Percentiles rank a stretch among this genome's conserved stretches.
These are phyloP conservation scores for Lasiodiplodia gonubiensis DNA, from an alignment of 2,329 filamentous ascomycete species.

Conservation along the genomic window DNA sequence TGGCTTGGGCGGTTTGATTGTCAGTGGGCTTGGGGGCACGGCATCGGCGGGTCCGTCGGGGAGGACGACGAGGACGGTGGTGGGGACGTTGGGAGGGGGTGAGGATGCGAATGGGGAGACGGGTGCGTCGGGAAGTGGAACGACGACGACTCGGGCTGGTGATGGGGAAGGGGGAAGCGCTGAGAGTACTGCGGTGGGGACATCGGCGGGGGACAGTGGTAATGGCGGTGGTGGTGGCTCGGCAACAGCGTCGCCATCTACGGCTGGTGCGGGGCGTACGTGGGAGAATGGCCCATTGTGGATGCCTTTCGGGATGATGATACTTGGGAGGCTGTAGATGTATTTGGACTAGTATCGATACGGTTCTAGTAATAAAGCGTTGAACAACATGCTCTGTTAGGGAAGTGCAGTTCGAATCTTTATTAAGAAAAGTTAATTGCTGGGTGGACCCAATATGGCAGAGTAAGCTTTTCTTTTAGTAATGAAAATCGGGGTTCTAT, in stretches of 20 bases:
- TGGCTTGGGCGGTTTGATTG: too few relatives aligned
- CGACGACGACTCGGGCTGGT: not conserved
- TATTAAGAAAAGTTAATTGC: too few relatives aligned
- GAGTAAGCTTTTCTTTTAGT: too few relatives aligned
- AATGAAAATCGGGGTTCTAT: too few relatives aligned
- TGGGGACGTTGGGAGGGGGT: not conserved
- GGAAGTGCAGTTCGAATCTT: too few relatives aligned
- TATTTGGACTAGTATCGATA: too few relatives aligned
- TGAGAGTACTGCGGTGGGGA: not conserved
- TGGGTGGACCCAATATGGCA: too few relatives aligned
- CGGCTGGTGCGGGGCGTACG: not conserved
- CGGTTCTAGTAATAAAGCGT: too few relatives aligned
- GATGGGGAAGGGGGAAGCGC: not conserved
- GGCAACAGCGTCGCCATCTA: not conserved
- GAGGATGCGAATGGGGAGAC: not conserved
- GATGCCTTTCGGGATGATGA: not conserved
- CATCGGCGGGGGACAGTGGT: not conserved
- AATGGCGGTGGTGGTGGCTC: not conserved
- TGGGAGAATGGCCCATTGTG: not conserved
- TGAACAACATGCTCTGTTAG: too few relatives aligned
- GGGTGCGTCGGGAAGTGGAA: not conserved
- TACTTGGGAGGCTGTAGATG: not conserved
- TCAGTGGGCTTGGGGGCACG: too few relatives aligned
- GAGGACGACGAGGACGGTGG: not conserved
- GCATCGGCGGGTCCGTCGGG: too few relatives aligned